phyloP scores from a whole-genome alignment of 1,284 basidiomycete species.

The Leccinum angustisporum region DNA sequence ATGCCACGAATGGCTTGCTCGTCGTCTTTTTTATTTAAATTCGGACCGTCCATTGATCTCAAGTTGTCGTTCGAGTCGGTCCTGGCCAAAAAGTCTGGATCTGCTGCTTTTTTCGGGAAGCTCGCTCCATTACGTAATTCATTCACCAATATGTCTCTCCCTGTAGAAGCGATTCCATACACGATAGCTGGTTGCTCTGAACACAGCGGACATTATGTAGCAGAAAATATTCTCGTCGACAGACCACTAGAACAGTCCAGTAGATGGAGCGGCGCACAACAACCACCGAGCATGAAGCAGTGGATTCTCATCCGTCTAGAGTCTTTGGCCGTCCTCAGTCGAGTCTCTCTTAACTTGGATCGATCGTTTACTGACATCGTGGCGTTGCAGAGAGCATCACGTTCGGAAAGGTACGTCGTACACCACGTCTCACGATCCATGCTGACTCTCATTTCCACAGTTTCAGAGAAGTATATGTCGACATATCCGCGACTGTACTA shows the following conservation, averaged over 20 bases:
- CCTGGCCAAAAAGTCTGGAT: too few species aligned
- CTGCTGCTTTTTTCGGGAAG: too few species aligned
- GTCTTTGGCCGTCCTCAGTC: slow-evolving; percentile 61
- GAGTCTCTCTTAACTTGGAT: slow-evolving; percentile 33
- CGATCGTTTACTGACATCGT: background rate
- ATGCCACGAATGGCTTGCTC: too few species aligned
- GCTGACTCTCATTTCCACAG: slow-evolving; percentile 25
- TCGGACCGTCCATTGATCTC: too few species aligned
- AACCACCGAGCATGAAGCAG: slow-evolving; percentile 54
- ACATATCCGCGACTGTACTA: too few species aligned
- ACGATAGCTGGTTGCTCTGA: slow-evolving; percentile 61
- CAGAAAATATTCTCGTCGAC: slow-evolving; percentile 68
- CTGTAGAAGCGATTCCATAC: slow-evolving; percentile 37
- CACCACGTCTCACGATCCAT: background rate
- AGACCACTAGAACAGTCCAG: slow-evolving; percentile 62
- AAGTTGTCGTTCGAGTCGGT: too few species aligned
- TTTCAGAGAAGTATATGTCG: slow-evolving; percentile 56
- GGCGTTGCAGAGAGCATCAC: slow-evolving; percentile 59
- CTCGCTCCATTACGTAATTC: too few species aligned
- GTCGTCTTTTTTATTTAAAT: too few species aligned
- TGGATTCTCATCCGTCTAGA: slow-evolving; percentile 72
- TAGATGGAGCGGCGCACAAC: slow-evolving; percentile 69
- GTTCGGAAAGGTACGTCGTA: slow-evolving; percentile 68
- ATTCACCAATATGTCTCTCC: background rate
- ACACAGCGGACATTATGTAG: slow-evolving; percentile 65